phyloP scores from a whole-genome alignment of 108 stramenopile species.

The Licmophora abbreviata region DNA sequence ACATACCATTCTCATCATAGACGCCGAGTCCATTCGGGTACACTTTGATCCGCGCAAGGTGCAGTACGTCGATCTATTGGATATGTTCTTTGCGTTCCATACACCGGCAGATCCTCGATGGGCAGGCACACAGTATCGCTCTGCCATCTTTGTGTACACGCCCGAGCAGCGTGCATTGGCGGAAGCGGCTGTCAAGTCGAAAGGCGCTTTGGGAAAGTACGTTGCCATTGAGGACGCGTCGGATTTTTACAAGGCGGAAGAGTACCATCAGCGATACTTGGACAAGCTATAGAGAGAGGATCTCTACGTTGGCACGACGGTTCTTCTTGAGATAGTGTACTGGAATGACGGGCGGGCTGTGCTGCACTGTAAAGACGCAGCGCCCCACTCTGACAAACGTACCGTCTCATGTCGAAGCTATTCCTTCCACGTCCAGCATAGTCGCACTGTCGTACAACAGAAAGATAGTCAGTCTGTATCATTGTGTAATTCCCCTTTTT shows the following conservation, averaged over 20 bases:
- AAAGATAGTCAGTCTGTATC: too few relatives aligned
- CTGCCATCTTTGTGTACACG: slow-evolving; percentile 23
- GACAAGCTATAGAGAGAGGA: too few relatives aligned
- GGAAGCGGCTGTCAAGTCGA: slow-evolving; percentile 5
- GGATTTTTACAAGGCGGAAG: slow-evolving; percentile 34
- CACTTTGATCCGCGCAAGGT: slow-evolving; percentile 16
- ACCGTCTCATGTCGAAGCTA: too few relatives aligned
- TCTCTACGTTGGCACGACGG: too few relatives aligned
- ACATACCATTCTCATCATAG: background rate
- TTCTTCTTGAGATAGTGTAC: too few relatives aligned
- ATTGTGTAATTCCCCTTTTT: too few relatives aligned
- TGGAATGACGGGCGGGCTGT: too few relatives aligned
- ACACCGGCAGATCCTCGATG: slow-evolving; percentile 29
- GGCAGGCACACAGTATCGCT: slow-evolving; percentile 28
- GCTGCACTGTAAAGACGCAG: too few relatives aligned
- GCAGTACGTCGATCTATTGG: slow-evolving; percentile 17
- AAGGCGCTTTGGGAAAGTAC: slow-evolving; percentile 5
- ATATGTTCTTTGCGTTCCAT: slow-evolving; percentile 19
- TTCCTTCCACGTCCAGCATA: too few relatives aligned
- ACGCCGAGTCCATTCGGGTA: slow-evolving; percentile 31
- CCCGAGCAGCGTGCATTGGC: slow-evolving; percentile 19
- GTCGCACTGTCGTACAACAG: too few relatives aligned
- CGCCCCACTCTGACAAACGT: too few relatives aligned
- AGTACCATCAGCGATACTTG: slow-evolving; percentile 41
- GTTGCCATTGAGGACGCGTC: slow-evolving; percentile 24